Evolutionary conservation across 2,329 filamentous ascomycete genomes (phyloP), one percentile per base, ranked within the genome.

Genomic region (Talaromyces sp.): DNA sequence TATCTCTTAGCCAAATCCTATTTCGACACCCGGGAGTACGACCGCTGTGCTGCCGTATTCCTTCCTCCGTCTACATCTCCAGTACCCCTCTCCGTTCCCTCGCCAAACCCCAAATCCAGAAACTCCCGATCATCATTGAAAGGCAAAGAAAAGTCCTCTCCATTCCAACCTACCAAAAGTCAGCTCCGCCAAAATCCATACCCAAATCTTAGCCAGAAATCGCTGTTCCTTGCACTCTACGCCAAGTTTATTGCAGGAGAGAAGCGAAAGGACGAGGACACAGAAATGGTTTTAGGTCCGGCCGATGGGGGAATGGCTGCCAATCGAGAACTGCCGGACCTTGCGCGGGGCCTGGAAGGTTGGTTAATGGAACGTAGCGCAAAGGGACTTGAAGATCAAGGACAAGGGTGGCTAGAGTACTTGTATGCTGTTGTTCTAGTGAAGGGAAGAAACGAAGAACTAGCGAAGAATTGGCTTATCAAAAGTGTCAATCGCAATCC

Each of bases 241-340:
- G 90, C 94, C 40, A 95, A 93, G 68, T 91, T 92, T 68, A 84
- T 97, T 58, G 89, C 92, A 0, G 94, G 94, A 1, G 94, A 99
- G 78, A 97, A 97, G 79, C 86, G 90, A 60, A 96, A 93, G 73
- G 90, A 96, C 65, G 94, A 99, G 72, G 93, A 97, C 52, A 91
- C 90, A 19, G 94, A 99, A 75, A 97, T 97, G 89, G 90, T 99
- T 46, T 85, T 97, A 74, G 94, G 94, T 0, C 93, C 94, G 1
- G 87, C 92, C 53, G 94, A 99, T 72, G 86, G 91, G 13, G 91
- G 92, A 1, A 86, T 87, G 29, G 89, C 90, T 1, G 75, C 85
- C 54, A 99, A 99, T 71, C 91, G 91, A 70, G 91, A 97, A 70
- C 76, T 99, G 27, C 80, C 88, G 2, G 81, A 83, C 0, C 84